phyloP scores from a whole-genome alignment of 2,329 filamentous ascomycete genomes.

The Clonostachys rhizophaga region DNA sequence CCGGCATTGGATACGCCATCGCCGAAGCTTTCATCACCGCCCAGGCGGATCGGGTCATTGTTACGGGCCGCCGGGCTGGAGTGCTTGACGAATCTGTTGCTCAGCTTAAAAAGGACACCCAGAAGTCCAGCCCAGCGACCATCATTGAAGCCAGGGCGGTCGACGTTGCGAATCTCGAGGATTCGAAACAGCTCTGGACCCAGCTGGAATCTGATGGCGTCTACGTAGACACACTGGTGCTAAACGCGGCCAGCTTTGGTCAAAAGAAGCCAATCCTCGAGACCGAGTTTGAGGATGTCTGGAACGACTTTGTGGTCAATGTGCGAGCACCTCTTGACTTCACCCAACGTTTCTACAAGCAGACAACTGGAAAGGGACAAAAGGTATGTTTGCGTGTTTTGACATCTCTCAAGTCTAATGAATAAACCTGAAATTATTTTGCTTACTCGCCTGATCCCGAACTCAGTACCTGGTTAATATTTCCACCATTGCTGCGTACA shows the following conservation, averaged over 20 bases:
- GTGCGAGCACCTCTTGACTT: conserved; percentile 8
- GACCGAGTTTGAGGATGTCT: conserved; percentile 3
- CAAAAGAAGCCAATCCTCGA: conserved; percentile 6
- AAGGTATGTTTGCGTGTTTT: conserved; percentile 1
- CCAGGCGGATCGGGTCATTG: conserved; percentile 1
- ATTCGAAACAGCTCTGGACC: not conserved
- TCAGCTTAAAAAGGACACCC: not conserved
- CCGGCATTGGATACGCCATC: conserved; percentile 31
- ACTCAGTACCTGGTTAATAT: conserved; percentile 9
- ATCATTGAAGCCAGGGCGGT: not conserved
- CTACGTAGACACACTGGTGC: conserved; percentile 14
- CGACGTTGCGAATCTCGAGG: not conserved
- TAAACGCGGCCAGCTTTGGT: not conserved
- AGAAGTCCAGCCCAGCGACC: not conserved
- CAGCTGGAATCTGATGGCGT: conserved; percentile 29
- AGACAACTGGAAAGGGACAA: conserved; percentile 1
- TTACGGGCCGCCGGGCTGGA: not conserved
- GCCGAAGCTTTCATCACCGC: conserved; percentile 12
- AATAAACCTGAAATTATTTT: not conserved
- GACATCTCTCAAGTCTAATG: not conserved
- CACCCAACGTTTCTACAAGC: conserved; percentile 9
- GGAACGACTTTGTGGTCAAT: conserved; percentile 8
- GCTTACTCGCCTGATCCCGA: not conserved
- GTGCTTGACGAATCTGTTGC: not conserved
- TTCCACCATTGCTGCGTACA: conserved; percentile 14